phyloP scores from a whole-genome alignment of 805 yeast species.

The Myxozyma nipponensis region DNA sequence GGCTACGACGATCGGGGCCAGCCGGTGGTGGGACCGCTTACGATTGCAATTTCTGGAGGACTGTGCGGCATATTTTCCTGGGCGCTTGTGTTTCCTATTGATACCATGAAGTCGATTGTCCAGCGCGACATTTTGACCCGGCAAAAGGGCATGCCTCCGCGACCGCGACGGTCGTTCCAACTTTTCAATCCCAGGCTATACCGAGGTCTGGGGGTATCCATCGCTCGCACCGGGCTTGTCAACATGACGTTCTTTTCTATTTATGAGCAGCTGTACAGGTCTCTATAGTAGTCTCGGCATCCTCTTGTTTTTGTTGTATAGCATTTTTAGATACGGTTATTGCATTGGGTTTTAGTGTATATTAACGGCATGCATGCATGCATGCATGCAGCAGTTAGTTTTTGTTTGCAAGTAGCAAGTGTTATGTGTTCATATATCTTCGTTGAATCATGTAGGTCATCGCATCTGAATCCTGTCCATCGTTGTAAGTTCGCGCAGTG shows the following conservation, averaged over 20 bases:
- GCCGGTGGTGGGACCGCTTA: slow-evolving; percentile 39
- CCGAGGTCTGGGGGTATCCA: slow-evolving; percentile 73
- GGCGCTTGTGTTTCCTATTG: slow-evolving; percentile 73
- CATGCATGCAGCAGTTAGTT: too few species aligned
- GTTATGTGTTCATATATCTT: too few species aligned
- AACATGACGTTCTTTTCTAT: slow-evolving; percentile 72
- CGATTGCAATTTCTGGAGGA: slow-evolving; percentile 72
- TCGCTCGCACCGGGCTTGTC: slow-evolving; percentile 64
- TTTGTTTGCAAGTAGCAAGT: too few species aligned
- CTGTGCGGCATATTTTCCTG: slow-evolving; percentile 71
- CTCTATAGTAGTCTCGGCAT: slow-evolving; percentile 48
- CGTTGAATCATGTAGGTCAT: not conserved
- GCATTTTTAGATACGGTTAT: not conserved
- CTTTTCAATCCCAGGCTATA: slow-evolving; percentile 54
- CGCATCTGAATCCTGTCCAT: not conserved
- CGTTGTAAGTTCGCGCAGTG: slow-evolving; percentile 37
- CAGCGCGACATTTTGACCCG: slow-evolving; percentile 69
- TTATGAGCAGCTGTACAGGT: slow-evolving; percentile 49
- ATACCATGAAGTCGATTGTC: slow-evolving; percentile 69
- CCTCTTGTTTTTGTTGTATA: too few species aligned
- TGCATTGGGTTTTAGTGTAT: not conserved
- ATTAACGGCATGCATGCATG: too few species aligned
- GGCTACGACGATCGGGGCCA: slow-evolving; percentile 28
- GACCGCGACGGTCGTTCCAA: slow-evolving; percentile 28
- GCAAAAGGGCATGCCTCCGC: slow-evolving; percentile 50